Evolutionary conservation across 495 filamentous ascomycete genomes (phyloP), one percentile per base, ranked within the genome.

Genomic region (Neurospora sp.): DNA sequence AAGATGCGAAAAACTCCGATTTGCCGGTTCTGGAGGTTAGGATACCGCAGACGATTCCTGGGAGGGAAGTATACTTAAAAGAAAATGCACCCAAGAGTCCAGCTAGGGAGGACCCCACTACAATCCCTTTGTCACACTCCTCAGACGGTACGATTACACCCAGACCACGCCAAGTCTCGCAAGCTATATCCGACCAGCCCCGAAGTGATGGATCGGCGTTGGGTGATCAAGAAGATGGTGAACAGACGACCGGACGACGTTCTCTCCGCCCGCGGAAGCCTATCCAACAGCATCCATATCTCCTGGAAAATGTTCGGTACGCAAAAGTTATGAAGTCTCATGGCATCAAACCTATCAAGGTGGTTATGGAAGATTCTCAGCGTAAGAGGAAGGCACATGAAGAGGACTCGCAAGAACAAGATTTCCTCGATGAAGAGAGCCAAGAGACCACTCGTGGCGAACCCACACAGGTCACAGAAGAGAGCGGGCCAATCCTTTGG

Each of bases 241-340:
- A 19, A 9, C 77, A 78, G n/a, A 74, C 75, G 10, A 69, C 70
- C 8, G 39, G 74, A 19, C 79, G 76, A 38, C 82, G 86, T 21
- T 87, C 83, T 37, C 80, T 94, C 19, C 86, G 92, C 38, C 87
- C 91, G 34, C 85, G 92, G 71, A 93, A 92, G 71, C 88, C 91
- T 4, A 93, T 93, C 39, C 92, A 94, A 77, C 80, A 93, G 70
- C 90, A 92, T 75, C 92, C 92, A 0, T 94, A 93, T 78, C 79
- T 88, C 2, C 76, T 92, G 6, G 92, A 94, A 76, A 86, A 86
- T 75, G 90, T 86, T n/a, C 87, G 88, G 72, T 93, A 93, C 77
- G 83, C 85, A 28, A 86, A 78, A 9, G 83, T 85, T 10, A 86
- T 92, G 78, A 89, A 86, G 71, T 87, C 87, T 7, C 82, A 89